A percentile compares a stretch with the other conserved stretches of the same genome.
Evolutionary conservation across 768 basidiomycete genomes (phyloP).

Genomic region (Hygrocybe punicea): DNA sequence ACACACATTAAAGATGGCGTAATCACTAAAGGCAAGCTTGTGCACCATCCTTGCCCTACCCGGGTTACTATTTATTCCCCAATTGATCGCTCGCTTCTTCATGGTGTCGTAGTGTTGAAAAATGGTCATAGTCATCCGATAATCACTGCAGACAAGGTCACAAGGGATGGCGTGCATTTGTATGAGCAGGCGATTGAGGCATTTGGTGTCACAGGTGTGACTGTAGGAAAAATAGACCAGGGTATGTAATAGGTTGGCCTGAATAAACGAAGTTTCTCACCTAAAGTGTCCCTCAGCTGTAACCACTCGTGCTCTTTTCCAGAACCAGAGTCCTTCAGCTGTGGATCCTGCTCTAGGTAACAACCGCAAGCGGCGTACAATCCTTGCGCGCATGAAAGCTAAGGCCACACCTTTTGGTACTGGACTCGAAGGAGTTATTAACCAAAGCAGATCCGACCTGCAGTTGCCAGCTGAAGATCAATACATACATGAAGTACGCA

Average conservation of each 20-base stretch:
- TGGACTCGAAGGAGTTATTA: conserved; percentile 4
- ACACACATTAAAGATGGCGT: conserved; percentile 8
- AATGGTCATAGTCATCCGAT: conserved; percentile 15
- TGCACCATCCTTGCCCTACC: conserved; percentile 8
- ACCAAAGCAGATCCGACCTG: not conserved
- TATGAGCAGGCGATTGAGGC: conserved; percentile 1
- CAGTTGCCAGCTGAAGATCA: conserved; percentile 1
- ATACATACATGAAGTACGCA: conserved; percentile 10
- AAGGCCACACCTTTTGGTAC: conserved; percentile 1
- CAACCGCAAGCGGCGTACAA: conserved; percentile 5
- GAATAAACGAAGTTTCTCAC: conserved; percentile 1
- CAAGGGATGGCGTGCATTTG: conserved; percentile 8
- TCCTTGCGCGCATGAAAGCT: conserved; percentile 5
- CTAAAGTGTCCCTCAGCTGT: not conserved
- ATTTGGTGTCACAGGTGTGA: conserved; percentile 7
- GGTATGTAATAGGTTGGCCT: conserved; percentile 9
- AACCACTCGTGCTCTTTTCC: conserved; percentile 4
- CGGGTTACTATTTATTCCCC: conserved; percentile 12
- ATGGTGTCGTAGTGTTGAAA: conserved; percentile 9
- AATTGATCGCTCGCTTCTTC: conserved; percentile 7
- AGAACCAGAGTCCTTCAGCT: not conserved
- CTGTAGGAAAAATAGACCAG: conserved; percentile 9
- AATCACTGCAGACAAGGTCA: conserved; percentile 7
- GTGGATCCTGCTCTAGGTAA: conserved; percentile 11
- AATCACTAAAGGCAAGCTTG: conserved; percentile 10